These are phyloP conservation scores for Arxiozyma telluris DNA, from an alignment of 1,139 yeast genomes.

Conservation along the genomic window DNA sequence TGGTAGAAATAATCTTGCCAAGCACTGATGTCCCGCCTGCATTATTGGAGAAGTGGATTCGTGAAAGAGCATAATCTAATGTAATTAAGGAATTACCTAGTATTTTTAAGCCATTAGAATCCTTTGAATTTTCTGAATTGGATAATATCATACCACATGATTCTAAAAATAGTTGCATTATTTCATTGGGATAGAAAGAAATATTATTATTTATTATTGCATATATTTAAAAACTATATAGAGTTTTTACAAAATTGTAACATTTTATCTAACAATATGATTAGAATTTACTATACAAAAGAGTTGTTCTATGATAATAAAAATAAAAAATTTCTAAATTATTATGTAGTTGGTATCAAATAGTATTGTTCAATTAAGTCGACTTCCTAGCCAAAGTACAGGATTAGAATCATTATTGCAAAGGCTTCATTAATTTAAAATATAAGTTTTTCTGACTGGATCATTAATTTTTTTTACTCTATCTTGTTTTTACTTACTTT, in stretches of 20 bases:
- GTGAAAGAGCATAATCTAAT: conserved; percentile 14
- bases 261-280: background rate
- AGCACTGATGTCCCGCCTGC: conserved; percentile 74
- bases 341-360: too few relatives aligned
- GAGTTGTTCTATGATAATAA: too few relatives aligned
- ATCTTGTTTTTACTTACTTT: too few relatives aligned
- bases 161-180: background rate
- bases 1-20: conserved; percentile 71
- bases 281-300: too few relatives aligned
- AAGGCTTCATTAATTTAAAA: too few relatives aligned
- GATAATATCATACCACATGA: background rate
- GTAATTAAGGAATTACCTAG: conserved; percentile 1
- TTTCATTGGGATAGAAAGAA: background rate
- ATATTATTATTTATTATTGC: background rate
- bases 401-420: too few relatives aligned
- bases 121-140: conserved; percentile 2
- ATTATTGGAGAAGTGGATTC: conserved; percentile 49
- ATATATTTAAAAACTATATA: background rate
- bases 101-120: background rate
- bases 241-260: background rate
- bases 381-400: too few relatives aligned
- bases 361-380: too few relatives aligned
- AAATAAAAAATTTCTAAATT: too few relatives aligned
- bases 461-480: too few relatives aligned
- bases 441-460: too few relatives aligned